These are phyloP conservation scores for Acacia crassicarpa DNA, from an alignment of 306 rosid genomes.

Conservation along the genomic window DNA sequence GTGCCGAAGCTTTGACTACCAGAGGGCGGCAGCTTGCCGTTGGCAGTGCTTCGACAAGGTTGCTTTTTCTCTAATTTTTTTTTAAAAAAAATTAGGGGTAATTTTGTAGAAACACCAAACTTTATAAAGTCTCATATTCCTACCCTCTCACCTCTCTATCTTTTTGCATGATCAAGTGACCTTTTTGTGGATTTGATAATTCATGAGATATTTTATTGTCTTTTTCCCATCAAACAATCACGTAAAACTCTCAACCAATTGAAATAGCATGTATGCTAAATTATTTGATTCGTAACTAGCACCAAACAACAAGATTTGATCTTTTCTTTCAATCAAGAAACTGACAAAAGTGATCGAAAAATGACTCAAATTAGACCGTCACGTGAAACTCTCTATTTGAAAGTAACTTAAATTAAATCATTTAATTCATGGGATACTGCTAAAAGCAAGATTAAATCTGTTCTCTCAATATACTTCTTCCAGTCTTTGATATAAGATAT, in stretches of 20 bases:
- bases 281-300: background rate
- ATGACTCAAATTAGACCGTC: background rate
- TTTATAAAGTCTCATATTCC: too few species aligned
- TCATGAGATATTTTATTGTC: too few species aligned
- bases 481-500: too few species aligned
- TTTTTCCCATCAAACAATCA: background rate
- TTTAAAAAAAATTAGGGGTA: too few species aligned
- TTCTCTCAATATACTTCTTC: too few species aligned
- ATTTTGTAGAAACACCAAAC: too few species aligned
- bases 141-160: too few species aligned
- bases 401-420: background rate
- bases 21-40: rapidly evolving
- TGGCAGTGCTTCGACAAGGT: too few species aligned
- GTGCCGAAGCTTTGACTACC: rapidly evolving
- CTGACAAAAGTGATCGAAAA: background rate
- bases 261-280: background rate
- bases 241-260: background rate
- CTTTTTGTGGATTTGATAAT: too few species aligned
- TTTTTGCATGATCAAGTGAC: too few species aligned
- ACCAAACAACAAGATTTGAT: background rate
- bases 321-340: background rate
- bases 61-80: too few species aligned
- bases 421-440: background rate
- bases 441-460: background rate
- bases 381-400: background rate